Conservation (phyloP, 1,139 yeast species). For the Hyphopichia khmerensis region DNA sequence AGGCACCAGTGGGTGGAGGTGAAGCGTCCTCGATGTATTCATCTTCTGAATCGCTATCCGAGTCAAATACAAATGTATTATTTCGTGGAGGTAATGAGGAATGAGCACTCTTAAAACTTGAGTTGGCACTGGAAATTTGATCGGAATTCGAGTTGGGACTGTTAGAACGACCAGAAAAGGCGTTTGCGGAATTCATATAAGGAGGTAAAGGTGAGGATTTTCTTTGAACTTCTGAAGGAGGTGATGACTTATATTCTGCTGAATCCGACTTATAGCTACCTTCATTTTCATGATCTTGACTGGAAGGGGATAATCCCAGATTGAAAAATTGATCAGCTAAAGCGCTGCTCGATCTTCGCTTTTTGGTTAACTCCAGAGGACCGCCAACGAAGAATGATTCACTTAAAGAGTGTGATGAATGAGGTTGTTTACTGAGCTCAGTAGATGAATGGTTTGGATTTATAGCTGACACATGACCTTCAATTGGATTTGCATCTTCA, state of each 20-base stretch:
- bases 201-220: slow-evolving; percentile 47
- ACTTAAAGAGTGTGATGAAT: slow-evolving; percentile 39
- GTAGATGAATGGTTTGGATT: slow-evolving; percentile 38
- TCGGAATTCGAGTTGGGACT: slow-evolving; percentile 14
- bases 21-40: slow-evolving; percentile 19
- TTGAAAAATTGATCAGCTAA: slow-evolving; percentile 21
- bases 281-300: not conserved
- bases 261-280: not conserved
- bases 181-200: slow-evolving; percentile 46
- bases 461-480: slow-evolving; percentile 25
- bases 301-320: not conserved
- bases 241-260: slow-evolving; percentile 4
- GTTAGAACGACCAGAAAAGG: slow-evolving; percentile 32
- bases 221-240: slow-evolving; percentile 25
- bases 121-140: slow-evolving; percentile 2
- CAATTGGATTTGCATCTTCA: slow-evolving; percentile 24
- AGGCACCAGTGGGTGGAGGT: not conserved
- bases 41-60: slow-evolving; percentile 32
- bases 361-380: not conserved
- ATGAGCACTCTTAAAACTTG: slow-evolving; percentile 2
- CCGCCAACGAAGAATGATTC: slow-evolving; percentile 27
- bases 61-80: slow-evolving; percentile 32
- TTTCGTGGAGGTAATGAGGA: slow-evolving; percentile 6
- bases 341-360: slow-evolving; percentile 9
- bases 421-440: slow-evolving; percentile 41